phyloP scores from a whole-genome alignment of 371 early-diverging fungal genomes.

The Apophysomyces variabilis region DNA sequence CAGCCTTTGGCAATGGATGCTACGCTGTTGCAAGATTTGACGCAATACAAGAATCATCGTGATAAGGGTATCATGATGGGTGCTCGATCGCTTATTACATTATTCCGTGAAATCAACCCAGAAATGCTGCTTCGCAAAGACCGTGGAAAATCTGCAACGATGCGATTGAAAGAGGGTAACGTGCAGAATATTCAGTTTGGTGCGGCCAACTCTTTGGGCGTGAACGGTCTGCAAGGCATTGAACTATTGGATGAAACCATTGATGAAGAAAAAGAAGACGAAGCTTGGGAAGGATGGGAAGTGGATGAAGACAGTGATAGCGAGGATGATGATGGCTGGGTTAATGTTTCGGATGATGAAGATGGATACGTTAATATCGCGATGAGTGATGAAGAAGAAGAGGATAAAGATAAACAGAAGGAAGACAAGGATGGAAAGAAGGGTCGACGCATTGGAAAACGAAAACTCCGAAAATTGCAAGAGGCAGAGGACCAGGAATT shows the following conservation, averaged over 20 bases:
- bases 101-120: constrained; percentile 95
- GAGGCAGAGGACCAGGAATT: constrained; percentile 52
- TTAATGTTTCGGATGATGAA: constrained; percentile 56
- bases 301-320: constrained; percentile 58
- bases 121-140: constrained; percentile 90
- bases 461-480: constrained; percentile 51
- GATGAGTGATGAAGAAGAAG: constrained; percentile 44
- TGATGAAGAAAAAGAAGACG: constrained; percentile 57
- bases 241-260: constrained; percentile 62
- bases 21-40: constrained; percentile 84
- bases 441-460: constrained; percentile 49
- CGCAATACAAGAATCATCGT: constrained; percentile 88
- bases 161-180: constrained; percentile 68
- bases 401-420: constrained; percentile 15
- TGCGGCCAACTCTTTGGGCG: constrained; percentile 55
- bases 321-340: constrained; percentile 54
- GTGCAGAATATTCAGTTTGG: constrained; percentile 71
- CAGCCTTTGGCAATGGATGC: constrained; percentile 91
- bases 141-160: constrained; percentile 84
- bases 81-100: constrained; percentile 83
- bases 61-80: constrained; percentile 94
- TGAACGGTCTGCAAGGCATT: constrained; percentile 79
- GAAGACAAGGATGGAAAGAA: constrained; percentile 20
- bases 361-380: constrained; percentile 43
- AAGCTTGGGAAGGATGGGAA: constrained; percentile 66